These are phyloP conservation scores for Rhododendron griersonianum DNA, from an alignment of 148 eudicot species.

Conservation along the genomic window DNA sequence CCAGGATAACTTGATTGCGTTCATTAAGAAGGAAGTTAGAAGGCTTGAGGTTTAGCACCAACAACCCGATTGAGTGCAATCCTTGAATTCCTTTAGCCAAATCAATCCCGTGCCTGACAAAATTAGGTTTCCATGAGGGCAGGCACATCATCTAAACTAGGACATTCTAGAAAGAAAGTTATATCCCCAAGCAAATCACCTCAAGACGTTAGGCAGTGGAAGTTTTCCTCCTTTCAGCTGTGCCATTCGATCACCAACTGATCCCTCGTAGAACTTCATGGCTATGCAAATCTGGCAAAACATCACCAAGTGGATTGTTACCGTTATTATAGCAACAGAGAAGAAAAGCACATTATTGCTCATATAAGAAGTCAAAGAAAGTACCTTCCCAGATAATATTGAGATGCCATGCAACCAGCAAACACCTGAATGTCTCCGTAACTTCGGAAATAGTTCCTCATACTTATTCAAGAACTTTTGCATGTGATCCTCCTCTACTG, in stretches of 20 bases:
- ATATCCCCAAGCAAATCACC: slow-evolving; percentile 35
- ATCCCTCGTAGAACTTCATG: slow-evolving; percentile 86
- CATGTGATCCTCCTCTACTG: slow-evolving; percentile 51
- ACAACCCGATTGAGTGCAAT: slow-evolving; percentile 50
- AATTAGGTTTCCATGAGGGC: slow-evolving; percentile 8
- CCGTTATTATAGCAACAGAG: background rate
- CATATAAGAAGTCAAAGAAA: background rate
- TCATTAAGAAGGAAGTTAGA: slow-evolving; percentile 71
- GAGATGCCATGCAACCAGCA: slow-evolving; percentile 90
- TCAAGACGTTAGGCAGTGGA: slow-evolving; percentile 55
- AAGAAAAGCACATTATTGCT: background rate
- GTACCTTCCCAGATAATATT: slow-evolving; percentile 65
- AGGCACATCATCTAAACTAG: background rate
- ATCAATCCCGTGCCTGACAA: slow-evolving; percentile 60
- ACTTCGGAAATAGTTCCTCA: slow-evolving; percentile 44
- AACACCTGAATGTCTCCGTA: slow-evolving; percentile 38
- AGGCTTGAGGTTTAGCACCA: slow-evolving; percentile 84
- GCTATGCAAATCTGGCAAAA: slow-evolving; percentile 58
- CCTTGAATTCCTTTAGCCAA: slow-evolving; percentile 56
- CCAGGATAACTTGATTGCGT: slow-evolving; percentile 50
- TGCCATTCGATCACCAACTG: slow-evolving; percentile 79
- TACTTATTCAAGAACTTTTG: slow-evolving; percentile 53
- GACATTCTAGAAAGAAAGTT: background rate
- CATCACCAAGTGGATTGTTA: background rate
- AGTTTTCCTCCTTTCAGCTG: slow-evolving; percentile 69